Percentiles rank a stretch among this genome's conserved stretches.
phyloP scores from a whole-genome alignment of 2,329 filamentous ascomycete genomes.

The Lithohypha guttulata region DNA sequence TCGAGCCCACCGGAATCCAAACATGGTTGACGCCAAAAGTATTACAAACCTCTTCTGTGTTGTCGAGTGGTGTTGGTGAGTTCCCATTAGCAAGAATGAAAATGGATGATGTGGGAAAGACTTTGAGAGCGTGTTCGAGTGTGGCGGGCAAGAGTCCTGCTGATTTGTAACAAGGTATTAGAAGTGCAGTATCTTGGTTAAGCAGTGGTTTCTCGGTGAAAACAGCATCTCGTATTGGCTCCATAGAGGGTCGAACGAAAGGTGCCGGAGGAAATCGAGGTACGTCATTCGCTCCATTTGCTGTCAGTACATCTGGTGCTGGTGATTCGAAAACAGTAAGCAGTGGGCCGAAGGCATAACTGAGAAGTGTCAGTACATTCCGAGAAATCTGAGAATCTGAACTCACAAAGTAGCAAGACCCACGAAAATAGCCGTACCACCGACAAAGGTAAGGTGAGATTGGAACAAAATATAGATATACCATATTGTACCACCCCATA shows the following conservation, averaged over 20 bases:
- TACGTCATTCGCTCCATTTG: background rate
- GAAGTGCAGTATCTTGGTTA: conserved; percentile 30
- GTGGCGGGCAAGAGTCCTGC: conserved; percentile 33
- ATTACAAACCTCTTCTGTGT: conserved; percentile 37
- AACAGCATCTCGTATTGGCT: no score
- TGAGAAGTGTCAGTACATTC: conserved; percentile 9
- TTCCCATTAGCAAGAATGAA: conserved; percentile 42
- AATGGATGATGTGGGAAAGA: conserved; percentile 37
- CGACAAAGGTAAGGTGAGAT: conserved; percentile 32
- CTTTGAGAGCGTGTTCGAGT: conserved; percentile 35
- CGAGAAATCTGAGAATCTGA: background rate
- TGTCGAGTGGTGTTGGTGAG: conserved; percentile 36
- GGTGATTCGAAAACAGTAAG: conserved; percentile 28
- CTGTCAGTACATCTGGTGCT: conserved; percentile 13
- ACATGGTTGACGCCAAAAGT: conserved; percentile 38
- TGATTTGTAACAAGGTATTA: conserved; percentile 42
- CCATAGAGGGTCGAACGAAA: background rate
- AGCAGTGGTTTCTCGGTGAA: no score
- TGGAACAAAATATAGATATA: conserved; percentile 35
- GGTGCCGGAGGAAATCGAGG: conserved; percentile 2
- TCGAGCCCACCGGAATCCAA: conserved; percentile 40
- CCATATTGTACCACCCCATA: conserved; percentile 37
- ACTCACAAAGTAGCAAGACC: conserved; percentile 28
- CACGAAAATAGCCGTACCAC: conserved; percentile 34
- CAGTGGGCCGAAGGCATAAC: conserved; percentile 25